A percentile compares a stretch with the other conserved stretches of the same genome.
phyloP scores from a whole-genome alignment of 306 rosid species.

The Macrotyloma uniflorum region DNA sequence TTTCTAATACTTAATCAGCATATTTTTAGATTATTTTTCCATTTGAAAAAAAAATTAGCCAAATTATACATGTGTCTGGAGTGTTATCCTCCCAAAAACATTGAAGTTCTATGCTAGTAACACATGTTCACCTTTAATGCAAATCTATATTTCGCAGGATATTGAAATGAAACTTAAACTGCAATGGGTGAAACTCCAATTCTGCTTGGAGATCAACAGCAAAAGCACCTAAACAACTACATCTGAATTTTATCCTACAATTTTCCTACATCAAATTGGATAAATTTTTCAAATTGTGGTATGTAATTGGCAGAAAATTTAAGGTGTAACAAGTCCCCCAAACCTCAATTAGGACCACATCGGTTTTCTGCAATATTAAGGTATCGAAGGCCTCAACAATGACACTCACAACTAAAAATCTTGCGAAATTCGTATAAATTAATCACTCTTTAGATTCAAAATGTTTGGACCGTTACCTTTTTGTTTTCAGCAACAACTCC shows the following conservation, averaged over 20 bases:
- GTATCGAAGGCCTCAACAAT: not conserved
- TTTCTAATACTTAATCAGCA: not conserved
- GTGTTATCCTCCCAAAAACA: not conserved
- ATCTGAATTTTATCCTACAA: not conserved
- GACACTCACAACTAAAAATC: not conserved
- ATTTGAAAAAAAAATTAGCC: no score
- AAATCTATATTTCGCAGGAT: not conserved
- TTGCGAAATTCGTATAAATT: not conserved
- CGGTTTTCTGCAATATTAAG: not conserved
- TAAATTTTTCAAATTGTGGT: not conserved
- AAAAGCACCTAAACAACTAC: not conserved
- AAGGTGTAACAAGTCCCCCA: not conserved
- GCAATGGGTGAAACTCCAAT: not conserved
- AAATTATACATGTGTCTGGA: no score
- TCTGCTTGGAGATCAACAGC: no score
- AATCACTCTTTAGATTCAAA: not conserved
- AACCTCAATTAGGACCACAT: not conserved
- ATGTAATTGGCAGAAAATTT: not conserved
- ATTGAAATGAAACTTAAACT: not conserved
- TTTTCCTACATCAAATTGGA: not conserved
- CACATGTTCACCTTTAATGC: not conserved
- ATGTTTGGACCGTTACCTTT: conserved; percentile 33
- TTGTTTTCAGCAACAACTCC: conserved; percentile 50
- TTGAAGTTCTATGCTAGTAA: not conserved
- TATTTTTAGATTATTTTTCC: not conserved